Evolutionary conservation across 2,329 filamentous ascomycete species (phyloP).

Genomic region (Diplodia corticola): DNA sequence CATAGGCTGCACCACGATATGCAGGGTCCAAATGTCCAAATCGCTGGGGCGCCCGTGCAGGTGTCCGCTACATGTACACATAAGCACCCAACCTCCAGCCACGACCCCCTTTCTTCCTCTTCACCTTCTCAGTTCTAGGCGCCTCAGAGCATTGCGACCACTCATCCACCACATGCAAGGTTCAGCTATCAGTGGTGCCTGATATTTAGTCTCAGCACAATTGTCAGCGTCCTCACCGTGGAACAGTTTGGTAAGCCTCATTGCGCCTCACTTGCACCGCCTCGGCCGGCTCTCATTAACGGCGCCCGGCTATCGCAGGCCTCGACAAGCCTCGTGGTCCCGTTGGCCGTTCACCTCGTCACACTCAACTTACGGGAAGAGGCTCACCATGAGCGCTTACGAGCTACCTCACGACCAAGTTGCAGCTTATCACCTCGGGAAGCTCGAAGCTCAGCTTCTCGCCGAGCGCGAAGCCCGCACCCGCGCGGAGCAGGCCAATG

Average conservation of each 20-base stretch:
- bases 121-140: too few relatives aligned
- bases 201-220: too few relatives aligned
- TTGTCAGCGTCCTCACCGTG: background rate
- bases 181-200: background rate
- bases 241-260: background rate
- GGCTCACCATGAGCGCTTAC: background rate
- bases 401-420: background rate
- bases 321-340: background rate
- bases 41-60: background rate
- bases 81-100: background rate
- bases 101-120: background rate
- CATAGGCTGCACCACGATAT: background rate
- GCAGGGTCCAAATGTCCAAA: background rate
- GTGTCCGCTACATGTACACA: background rate
- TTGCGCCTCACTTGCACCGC: background rate
- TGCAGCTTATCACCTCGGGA: background rate
- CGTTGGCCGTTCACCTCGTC: background rate
- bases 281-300: background rate
- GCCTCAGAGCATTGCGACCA: background rate
- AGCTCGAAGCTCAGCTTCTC: slow-evolving; percentile 4
- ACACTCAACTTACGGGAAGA: background rate
- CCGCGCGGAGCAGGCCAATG: background rate
- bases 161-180: background rate
- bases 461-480: background rate
- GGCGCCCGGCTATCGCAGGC: background rate